Evolutionary conservation across 176 grass and related monocot genomes (phyloP), one percentile per base, ranked within the genome.

Genomic region (Eleusine coracana): DNA sequence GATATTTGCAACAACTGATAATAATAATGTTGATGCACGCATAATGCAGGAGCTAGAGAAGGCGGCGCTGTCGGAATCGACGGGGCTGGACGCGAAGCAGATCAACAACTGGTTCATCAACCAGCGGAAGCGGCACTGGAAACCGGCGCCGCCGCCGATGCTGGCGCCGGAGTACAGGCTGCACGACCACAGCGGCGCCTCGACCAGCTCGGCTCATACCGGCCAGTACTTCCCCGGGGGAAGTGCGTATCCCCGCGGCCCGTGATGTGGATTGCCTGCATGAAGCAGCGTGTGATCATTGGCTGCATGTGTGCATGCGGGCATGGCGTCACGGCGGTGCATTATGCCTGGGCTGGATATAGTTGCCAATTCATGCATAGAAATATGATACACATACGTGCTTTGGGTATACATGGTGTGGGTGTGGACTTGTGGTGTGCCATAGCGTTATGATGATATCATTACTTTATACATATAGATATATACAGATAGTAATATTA

Each of bases 41-140:
- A n/a, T n/a, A 34, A 6, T 84, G 68, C 81, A 96, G 93, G 93
- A 92, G 29, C 85, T 83, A 34, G 93, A 96, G 85, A 96, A 96
- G 80, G 71, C 87, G 54, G 77, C 88, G 56, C 67, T 93, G 91
- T 80, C 73, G 28, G 81, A 89, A 66, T 88, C 91, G 59, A 96
- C 94, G 48, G 91, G 94, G 69, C 94, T 96, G 5, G 94, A 96
- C 86, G 80, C 69, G 42, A 96, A 96, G 88, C 94, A 96, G 82
- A 93, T 96, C 67, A 96, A 93, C 77, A 96, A 96, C 66, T 96
- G 94, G 94, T 96, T 96, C 91, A 96, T 96, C 80, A 96, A 96
- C 89, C 94, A 96, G 82, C 85, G 94, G 42, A 96, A 96, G 84
- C 84, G 94, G 80, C 94, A 96, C 62, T 96, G 94, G 94, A 93